phyloP scores from a whole-genome alignment of 768 basidiomycete genomes.

The Agaricus subrufescens region DNA sequence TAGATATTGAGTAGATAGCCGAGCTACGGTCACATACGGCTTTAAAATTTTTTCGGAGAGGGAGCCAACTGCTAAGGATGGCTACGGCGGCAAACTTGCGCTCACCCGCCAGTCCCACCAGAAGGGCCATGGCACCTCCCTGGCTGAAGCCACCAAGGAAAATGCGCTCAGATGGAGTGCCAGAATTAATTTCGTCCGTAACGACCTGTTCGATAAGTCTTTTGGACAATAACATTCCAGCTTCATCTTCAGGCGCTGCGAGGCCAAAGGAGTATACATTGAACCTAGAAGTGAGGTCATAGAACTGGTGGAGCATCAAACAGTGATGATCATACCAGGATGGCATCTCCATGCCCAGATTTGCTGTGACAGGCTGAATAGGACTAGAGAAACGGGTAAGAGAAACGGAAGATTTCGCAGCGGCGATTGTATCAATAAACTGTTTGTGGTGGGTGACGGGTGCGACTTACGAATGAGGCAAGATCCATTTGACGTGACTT shows the following conservation, averaged over 20 bases:
- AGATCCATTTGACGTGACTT: slow-evolving; percentile 82
- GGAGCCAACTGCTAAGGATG: slow-evolving; percentile 77
- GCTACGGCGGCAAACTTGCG: slow-evolving; percentile 68
- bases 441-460: background rate
- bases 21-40: slow-evolving; percentile 37
- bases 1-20: background rate
- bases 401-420: slow-evolving; percentile 6
- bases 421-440: background rate
- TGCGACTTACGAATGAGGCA: slow-evolving; percentile 71
- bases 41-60: slow-evolving; percentile 60
- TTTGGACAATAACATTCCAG: slow-evolving; percentile 66
- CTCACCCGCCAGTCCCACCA: slow-evolving; percentile 66
- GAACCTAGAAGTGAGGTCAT: slow-evolving; percentile 47
- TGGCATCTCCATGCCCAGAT: slow-evolving; percentile 71
- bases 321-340: slow-evolving; percentile 46
- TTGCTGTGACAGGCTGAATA: slow-evolving; percentile 63
- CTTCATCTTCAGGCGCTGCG: slow-evolving; percentile 64
- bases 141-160: slow-evolving; percentile 89
- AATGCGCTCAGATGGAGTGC: slow-evolving; percentile 65
- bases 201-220: slow-evolving; percentile 64
- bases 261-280: slow-evolving; percentile 69
- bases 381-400: slow-evolving; percentile 31
- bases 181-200: slow-evolving; percentile 65
- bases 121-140: slow-evolving; percentile 74
- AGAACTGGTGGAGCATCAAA: slow-evolving; percentile 5